These are phyloP conservation scores for Chloroidium sp. DNA, from an alignment of 163 green algal species.

Conservation along the genomic window DNA sequence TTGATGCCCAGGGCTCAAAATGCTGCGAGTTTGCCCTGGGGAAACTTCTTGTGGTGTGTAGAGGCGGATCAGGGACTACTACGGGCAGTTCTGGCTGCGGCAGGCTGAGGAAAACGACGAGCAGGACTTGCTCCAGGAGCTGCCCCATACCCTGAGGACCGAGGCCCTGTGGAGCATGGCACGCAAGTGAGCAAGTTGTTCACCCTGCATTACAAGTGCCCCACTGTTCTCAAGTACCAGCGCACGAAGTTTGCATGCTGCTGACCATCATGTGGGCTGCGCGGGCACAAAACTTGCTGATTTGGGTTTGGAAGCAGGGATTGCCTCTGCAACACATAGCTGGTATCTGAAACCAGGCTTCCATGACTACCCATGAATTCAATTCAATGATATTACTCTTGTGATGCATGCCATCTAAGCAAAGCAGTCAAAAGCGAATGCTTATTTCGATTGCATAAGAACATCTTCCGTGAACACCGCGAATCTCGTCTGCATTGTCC, in stretches of 20 bases:
- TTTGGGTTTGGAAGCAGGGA: too few species aligned
- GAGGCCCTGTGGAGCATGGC: conserved; percentile 3
- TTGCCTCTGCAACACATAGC: too few species aligned
- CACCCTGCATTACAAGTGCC: not conserved
- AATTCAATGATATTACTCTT: too few species aligned
- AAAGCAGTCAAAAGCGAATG: not conserved
- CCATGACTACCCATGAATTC: too few species aligned
- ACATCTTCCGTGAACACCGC: not conserved
- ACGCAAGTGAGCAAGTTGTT: not conserved
- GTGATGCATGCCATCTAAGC: not conserved
- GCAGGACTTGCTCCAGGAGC: conserved; percentile 4
- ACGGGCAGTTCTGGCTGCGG: conserved; percentile 15
- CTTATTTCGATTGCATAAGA: not conserved
- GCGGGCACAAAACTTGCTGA: too few species aligned
- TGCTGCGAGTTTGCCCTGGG: too few species aligned
- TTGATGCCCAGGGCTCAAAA: too few species aligned
- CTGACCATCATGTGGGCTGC: not conserved
- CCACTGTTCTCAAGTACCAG: not conserved
- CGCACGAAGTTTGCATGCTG: not conserved
- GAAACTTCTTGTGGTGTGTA: too few species aligned
- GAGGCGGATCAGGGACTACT: too few species aligned
- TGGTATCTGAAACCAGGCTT: too few species aligned
- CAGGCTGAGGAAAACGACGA: conserved; percentile 18
- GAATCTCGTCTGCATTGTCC: not conserved
- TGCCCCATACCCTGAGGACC: conserved; percentile 16